Evolutionary conservation across 306 rosid species (phyloP).

Genomic region (Argentina anserina): DNA sequence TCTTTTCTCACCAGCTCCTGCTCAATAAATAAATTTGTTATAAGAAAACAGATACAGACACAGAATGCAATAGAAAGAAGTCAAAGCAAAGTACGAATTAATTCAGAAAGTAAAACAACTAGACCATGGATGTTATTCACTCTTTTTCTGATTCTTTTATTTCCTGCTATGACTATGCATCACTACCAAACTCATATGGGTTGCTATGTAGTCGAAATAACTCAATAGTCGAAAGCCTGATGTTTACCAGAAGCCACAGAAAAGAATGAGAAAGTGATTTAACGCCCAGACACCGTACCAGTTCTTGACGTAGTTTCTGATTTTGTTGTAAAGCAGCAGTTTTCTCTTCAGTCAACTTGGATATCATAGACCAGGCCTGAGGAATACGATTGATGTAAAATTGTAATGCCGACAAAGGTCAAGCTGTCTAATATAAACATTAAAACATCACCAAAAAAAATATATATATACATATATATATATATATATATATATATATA

Average conservation of each 20-base stretch:
- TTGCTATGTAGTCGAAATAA: background rate
- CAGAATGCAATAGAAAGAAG: background rate
- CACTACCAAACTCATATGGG: background rate
- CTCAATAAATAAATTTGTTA: background rate
- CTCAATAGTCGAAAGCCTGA: background rate
- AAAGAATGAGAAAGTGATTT: background rate
- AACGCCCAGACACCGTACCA: conserved; percentile 30
- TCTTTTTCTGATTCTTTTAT: background rate
- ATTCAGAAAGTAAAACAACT: background rate
- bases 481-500: no score
- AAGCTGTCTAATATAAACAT: background rate
- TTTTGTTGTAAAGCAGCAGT: conserved; percentile 36
- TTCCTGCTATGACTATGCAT: background rate
- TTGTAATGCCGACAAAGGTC: background rate
- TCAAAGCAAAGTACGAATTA: background rate
- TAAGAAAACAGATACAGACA: background rate
- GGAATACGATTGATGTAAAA: conserved; percentile 10
- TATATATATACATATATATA: background rate
- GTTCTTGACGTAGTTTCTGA: conserved; percentile 40
- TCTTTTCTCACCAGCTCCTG: conserved; percentile 40
- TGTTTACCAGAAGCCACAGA: background rate
- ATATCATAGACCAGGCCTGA: conserved; percentile 37
- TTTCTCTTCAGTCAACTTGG: conserved; percentile 44
- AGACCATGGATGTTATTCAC: no score
- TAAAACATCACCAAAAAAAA: background rate